Evolutionary conservation across 768 basidiomycete genomes (phyloP).

Genomic region (Boletus reticulatus): DNA sequence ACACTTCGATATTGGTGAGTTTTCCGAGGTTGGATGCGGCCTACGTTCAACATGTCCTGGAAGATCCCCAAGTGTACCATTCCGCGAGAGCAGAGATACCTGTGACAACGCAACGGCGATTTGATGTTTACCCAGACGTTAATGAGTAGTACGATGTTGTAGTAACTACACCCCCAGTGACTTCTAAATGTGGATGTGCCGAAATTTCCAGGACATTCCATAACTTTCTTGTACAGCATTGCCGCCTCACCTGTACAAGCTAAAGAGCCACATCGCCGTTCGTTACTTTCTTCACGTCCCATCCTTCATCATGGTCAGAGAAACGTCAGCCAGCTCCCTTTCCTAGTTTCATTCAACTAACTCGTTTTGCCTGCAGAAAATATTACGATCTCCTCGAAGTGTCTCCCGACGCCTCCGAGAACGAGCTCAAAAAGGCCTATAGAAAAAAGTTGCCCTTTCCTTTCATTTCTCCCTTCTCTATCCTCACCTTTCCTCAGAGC

Average conservation of each 20-base stretch:
- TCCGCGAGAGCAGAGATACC: slow-evolving; percentile 82
- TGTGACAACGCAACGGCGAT: slow-evolving; percentile 87
- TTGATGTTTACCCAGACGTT: slow-evolving; percentile 89
- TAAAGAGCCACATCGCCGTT: slow-evolving; percentile 20
- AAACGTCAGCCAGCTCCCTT: slow-evolving; percentile 44
- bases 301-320: slow-evolving; percentile 56
- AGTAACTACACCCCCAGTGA: no score
- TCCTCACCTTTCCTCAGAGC: slow-evolving; percentile 49
- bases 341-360: neutral
- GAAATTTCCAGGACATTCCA: slow-evolving; percentile 36
- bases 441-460: slow-evolving; percentile 70
- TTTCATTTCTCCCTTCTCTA: neutral
- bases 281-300: slow-evolving; percentile 12
- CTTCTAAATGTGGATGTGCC: slow-evolving; percentile 21
- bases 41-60: slow-evolving; percentile 23
- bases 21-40: neutral
- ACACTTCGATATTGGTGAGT: slow-evolving; percentile 78
- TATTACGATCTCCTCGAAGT: slow-evolving; percentile 94
- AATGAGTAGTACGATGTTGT: slow-evolving; percentile 20
- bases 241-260: slow-evolving; percentile 19
- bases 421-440: slow-evolving; percentile 93
- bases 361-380: slow-evolving; percentile 50
- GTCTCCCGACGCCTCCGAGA: slow-evolving; percentile 69
- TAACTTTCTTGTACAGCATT: slow-evolving; percentile 32
- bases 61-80: slow-evolving; percentile 60